Percentiles rank a stretch among this genome's conserved stretches.
Conservation (phyloP, 139 green algal species). For the Chlamydomonas sp. region DNA sequence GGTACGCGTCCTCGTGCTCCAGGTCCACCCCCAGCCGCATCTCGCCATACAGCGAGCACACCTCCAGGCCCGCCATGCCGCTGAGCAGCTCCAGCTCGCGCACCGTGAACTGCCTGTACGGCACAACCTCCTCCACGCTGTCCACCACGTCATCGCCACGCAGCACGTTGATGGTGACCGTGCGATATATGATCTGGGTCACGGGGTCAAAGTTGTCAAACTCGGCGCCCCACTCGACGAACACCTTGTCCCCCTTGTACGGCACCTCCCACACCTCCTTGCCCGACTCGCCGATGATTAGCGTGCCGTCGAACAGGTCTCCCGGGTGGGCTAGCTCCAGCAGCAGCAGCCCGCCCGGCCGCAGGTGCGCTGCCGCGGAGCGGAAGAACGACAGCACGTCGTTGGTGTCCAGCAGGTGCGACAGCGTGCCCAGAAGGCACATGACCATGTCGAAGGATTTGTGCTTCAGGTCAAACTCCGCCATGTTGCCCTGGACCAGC, state of each 20-base stretch:
- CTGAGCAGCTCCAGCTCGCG: slow-evolving; percentile 60
- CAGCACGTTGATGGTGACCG: slow-evolving; percentile 57
- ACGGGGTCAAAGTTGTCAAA: slow-evolving; percentile 69
- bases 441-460: slow-evolving; percentile 45
- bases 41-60: slow-evolving; percentile 60
- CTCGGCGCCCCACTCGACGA: slow-evolving; percentile 71
- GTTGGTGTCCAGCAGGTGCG: slow-evolving; percentile 51
- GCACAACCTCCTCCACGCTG: slow-evolving; percentile 55
- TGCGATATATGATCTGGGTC: slow-evolving; percentile 64
- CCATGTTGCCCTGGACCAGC: slow-evolving; percentile 55
- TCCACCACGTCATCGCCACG: slow-evolving; percentile 50
- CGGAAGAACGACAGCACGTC: slow-evolving; percentile 35
- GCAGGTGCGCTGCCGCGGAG: slow-evolving; percentile 23
- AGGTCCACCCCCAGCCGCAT: slow-evolving; percentile 49
- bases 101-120: slow-evolving; percentile 56
- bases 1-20: slow-evolving; percentile 65
- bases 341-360: slow-evolving; percentile 49
- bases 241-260: slow-evolving; percentile 43
- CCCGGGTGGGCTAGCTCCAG: slow-evolving; percentile 57
- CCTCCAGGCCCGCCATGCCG: slow-evolving; percentile 38
- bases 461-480: slow-evolving; percentile 28
- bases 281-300: slow-evolving; percentile 49
- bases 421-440: slow-evolving; percentile 63
- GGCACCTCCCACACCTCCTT: slow-evolving; percentile 68
- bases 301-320: slow-evolving; percentile 59